Conservation (phyloP, 257 asterid species). For the Solanum gandarillasii region DNA sequence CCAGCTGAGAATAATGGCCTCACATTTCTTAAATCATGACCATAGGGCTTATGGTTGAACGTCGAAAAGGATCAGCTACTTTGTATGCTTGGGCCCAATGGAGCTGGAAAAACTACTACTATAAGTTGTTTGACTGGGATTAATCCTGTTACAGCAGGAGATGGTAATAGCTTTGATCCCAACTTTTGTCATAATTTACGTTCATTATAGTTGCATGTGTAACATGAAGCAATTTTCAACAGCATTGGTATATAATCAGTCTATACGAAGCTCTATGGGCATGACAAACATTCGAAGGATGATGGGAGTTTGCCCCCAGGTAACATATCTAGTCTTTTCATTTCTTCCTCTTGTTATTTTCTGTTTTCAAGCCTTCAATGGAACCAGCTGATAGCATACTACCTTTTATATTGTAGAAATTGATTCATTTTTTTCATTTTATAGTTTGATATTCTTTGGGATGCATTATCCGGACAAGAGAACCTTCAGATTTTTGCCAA, state of each 20-base stretch:
- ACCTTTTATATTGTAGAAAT: neutral
- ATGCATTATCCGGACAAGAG: conserved; percentile 72
- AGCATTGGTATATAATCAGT: conserved; percentile 75
- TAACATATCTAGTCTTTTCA: conserved; percentile 7
- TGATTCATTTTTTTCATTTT: neutral
- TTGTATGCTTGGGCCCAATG: conserved; percentile 96
- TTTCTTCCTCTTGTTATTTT: neutral
- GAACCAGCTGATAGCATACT: neutral
- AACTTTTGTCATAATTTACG: neutral
- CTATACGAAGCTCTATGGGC: conserved; percentile 69
- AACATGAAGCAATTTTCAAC: conserved; percentile 13
- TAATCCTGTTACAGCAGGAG: conserved; percentile 82
- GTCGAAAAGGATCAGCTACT: conserved; percentile 82
- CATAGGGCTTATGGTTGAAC: conserved; percentile 89
- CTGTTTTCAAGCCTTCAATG: neutral
- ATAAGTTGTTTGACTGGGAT: conserved; percentile 88
- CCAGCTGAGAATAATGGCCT: neutral
- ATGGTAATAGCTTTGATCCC: conserved; percentile 44
- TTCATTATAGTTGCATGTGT: neutral
- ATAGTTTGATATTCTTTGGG: conserved; percentile 94
- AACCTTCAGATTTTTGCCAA: conserved; percentile 78
- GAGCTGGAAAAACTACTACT: conserved; percentile 91
- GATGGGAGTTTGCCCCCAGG: conserved; percentile 98
- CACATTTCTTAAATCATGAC: neutral
- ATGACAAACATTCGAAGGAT: conserved; percentile 72